Conservation (phyloP, 805 yeast genomes). For the Candida silvicultrix region DNA sequence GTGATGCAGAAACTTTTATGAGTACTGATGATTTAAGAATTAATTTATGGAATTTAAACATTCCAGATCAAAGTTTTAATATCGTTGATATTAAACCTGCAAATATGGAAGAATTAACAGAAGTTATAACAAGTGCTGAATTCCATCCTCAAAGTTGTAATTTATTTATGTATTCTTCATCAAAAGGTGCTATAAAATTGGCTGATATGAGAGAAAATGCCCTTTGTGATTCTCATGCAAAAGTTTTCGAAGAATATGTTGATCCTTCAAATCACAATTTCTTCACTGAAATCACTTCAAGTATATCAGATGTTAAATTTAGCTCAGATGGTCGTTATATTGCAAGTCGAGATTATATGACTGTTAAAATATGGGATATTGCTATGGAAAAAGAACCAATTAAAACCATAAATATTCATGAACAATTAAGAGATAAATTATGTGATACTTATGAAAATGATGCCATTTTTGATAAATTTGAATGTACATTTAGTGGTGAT, state of each 20-base stretch:
- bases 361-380: slow-evolving; percentile 97
- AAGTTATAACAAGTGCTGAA: slow-evolving; percentile 93
- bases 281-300: slow-evolving; percentile 93
- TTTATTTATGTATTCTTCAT: slow-evolving; percentile 88
- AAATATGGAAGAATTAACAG: slow-evolving; percentile 98
- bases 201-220: slow-evolving; percentile 97
- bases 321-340: slow-evolving; percentile 89
- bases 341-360: slow-evolving; percentile 95
- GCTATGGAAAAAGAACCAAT: slow-evolving; percentile 95
- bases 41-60: slow-evolving; percentile 91
- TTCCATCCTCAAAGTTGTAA: slow-evolving; percentile 94
- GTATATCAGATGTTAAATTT: slow-evolving; percentile 90
- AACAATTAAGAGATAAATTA: slow-evolving; percentile 83
- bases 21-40: slow-evolving; percentile 92
- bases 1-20: slow-evolving; percentile 93
- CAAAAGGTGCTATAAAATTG: slow-evolving; percentile 91
- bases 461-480: slow-evolving; percentile 97
- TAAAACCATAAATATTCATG: slow-evolving; percentile 92
- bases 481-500: slow-evolving; percentile 92
- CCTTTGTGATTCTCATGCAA: slow-evolving; percentile 84
- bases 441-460: slow-evolving; percentile 98
- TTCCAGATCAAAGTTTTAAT: slow-evolving; percentile 92
- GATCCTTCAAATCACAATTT: slow-evolving; percentile 92
- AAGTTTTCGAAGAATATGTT: slow-evolving; percentile 84
- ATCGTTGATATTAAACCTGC: slow-evolving; percentile 97